Conservation (phyloP, 768 basidiomycete species). For the Pisolithus marmoratus region DNA sequence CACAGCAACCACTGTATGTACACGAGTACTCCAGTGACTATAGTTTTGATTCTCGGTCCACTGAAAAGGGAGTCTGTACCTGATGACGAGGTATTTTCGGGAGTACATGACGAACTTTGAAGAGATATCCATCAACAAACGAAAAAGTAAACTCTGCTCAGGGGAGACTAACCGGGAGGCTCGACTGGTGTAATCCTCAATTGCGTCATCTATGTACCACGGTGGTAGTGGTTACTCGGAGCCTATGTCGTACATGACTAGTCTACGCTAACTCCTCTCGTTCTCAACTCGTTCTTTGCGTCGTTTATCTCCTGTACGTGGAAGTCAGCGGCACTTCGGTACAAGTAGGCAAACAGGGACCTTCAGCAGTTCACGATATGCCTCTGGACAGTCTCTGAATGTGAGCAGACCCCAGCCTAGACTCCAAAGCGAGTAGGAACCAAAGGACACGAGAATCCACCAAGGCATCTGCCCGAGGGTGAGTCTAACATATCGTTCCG, state of each 20-base stretch:
- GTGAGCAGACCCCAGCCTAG: conserved; percentile 72
- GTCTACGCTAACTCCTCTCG: conserved; percentile 58
- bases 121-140: no score
- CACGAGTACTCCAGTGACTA: no score
- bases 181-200: background rate
- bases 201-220: background rate
- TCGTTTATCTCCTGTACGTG: conserved; percentile 51
- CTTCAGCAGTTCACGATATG: conserved; percentile 61
- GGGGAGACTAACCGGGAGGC: background rate
- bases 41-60: no score
- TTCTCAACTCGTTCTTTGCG: conserved; percentile 53
- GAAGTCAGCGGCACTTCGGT: no score
- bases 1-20: no score
- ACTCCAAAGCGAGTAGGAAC: conserved; percentile 72
- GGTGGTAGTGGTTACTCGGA: background rate
- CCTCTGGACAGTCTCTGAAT: conserved; percentile 75
- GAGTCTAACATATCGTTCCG: background rate
- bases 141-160: no score
- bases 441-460: conserved; percentile 78
- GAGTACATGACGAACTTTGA: no score
- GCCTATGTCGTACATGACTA: conserved; percentile 13
- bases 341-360: conserved; percentile 34
- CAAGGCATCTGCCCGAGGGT: conserved; percentile 57
- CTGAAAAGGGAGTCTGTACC: no score
- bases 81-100: no score